Evolutionary conservation across 179 eudicot genomes (phyloP).

Genomic region (Camellia oleifera): DNA sequence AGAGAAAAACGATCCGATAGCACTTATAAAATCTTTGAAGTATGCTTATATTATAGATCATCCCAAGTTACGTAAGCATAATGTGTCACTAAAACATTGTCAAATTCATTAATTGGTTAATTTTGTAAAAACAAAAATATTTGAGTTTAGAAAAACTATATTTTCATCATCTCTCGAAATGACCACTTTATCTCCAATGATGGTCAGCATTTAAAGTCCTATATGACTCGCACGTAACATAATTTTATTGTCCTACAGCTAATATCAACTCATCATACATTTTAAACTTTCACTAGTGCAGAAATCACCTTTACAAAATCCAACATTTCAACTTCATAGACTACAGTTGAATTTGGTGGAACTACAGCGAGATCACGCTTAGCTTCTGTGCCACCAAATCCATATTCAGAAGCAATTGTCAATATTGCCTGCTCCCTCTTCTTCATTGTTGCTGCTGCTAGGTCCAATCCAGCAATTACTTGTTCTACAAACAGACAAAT

Average conservation of each 20-base stretch:
- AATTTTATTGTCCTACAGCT: constrained; percentile 18
- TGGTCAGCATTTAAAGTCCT: not conserved
- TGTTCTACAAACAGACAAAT: constrained; percentile 39
- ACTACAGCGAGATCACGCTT: constrained; percentile 43
- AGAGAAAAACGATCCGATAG: not conserved
- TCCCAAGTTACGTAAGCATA: not conserved
- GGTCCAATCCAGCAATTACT: constrained; percentile 64
- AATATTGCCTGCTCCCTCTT: constrained; percentile 53
- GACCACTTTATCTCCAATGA: not conserved
- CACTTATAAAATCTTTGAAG: not conserved
- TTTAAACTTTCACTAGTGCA: not conserved
- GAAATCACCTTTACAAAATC: constrained; percentile 53
- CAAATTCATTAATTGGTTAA: not conserved
- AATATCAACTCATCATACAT: constrained; percentile 13
- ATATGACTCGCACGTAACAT: not conserved
- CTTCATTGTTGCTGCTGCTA: constrained; percentile 60
- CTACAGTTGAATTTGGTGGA: constrained; percentile 50
- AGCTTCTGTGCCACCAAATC: constrained; percentile 47
- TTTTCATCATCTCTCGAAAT: not conserved
- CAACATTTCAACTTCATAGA: constrained; percentile 59
- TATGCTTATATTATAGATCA: not conserved
- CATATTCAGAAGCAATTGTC: constrained; percentile 53
- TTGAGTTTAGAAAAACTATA: not conserved
- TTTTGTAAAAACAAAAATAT: constrained; percentile 2
- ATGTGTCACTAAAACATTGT: not conserved